Base-by-base conservation (phyloP, 805 yeast genomes). In the Kazachstania psychrophila region DNA sequence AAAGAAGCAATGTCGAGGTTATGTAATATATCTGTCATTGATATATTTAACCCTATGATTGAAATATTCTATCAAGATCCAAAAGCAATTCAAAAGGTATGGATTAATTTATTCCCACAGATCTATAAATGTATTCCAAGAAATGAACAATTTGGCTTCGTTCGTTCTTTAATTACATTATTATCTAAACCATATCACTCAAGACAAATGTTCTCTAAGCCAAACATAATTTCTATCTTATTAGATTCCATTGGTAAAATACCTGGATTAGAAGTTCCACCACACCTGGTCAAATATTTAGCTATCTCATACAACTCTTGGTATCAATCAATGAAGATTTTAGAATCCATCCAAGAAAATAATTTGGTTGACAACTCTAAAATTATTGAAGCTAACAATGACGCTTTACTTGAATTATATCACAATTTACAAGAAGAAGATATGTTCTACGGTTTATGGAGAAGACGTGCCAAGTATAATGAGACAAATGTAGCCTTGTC, bases 361-460 rank as follows among this genome's bases (percentile, higher is more conserved):
- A 79, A 86, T 1, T 60, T 69, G 4, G 71, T 75, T 29, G 88
- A 82, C 22, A 84, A 79, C 49, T 69, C 75, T 9, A 79, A 79
- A 41, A 84, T 89, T 12, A 71, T 79, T 18, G 96, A 88, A 40
- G 79, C 87, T 3, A 86, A 84, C 39, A 79, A 81, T 43, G 97
- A 92, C 61, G 95, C 98, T 0, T 61, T 92, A 30, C 75, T 87
- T 24, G 96, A 94, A 60, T 65, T 89, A 58, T 92, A 89, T 51
- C 79, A 95, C 5, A 75, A 81, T 7, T 62, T 92, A 36, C 94
- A 86, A 49, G 98, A 92, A 51, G 94, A 85, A 37, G 98, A 92
- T 51, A 83, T 89, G 88, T 92, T 88, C 56, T 92, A 92, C 56
- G 99, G 99, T 3, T 69, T 87, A 46, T 92, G 99, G 99, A 76